Evolutionary conservation across 495 filamentous ascomycete species (phyloP), one percentile per base, ranked within the genome.

Genomic region (Lepidopterella palustris): DNA sequence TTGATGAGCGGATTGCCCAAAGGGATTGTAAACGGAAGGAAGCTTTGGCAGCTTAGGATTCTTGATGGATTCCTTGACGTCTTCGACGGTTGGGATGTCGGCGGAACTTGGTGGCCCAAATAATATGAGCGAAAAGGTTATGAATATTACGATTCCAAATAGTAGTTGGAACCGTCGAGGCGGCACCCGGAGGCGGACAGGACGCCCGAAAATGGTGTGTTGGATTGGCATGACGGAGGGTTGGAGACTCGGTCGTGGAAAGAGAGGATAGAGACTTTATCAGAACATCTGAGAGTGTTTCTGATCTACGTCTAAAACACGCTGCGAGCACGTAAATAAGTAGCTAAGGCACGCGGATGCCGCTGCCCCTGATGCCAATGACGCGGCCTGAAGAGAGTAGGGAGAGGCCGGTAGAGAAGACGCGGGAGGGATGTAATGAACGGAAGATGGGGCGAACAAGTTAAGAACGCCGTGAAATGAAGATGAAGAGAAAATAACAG

Each of bases 1-100:
- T 59, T 84, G 80, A 71, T 96, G 90, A n/a, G 85, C 80, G 27
- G 84, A 78, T 32, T 81, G 81, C 52, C 80, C 79, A 69, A 92
- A 93, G 28, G 70, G 74, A 58, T 73, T 71, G 20, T 62, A 55
- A 24, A 64, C 21, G 8, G 26, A 45, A 8, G 60, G 60, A 6
- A 65, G 53, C n/a, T 51, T 39, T 23, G 57, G 61, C 4, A 64
- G 20, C 26, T 67, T 50, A 20, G 51, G 68, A 52, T 57, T 71
- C 69, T 57, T 69, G 60, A 60, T 63, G 61, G 53, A 29, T 13
- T 69, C 67, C 24, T 28, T 42, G 52, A 74, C 50, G 25, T 62
- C 32, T 24, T 59, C 59, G 13, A 56, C 71, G 13, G 76, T 75
- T 20, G 73, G 74, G 4, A 79, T 77, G 9, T 60, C 60, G 20